A percentile compares a stretch with the other conserved stretches of the same genome.
Conservation (phyloP, 257 asterid species). For the Fraxinus anomala region DNA sequence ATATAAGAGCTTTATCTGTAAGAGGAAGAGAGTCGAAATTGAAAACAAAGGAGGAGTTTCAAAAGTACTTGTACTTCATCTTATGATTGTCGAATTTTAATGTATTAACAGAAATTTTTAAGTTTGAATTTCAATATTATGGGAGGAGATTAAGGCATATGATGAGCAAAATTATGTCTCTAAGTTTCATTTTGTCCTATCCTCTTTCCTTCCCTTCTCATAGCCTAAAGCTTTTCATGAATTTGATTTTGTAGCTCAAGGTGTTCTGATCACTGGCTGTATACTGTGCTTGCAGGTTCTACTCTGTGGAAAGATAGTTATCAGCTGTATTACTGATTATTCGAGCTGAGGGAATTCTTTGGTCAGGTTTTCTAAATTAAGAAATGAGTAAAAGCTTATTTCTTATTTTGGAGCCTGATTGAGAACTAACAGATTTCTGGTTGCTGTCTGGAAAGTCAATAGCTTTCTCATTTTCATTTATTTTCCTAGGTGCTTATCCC, state of each 20-base stretch:
- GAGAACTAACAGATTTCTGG: constrained; percentile 27
- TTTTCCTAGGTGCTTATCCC: constrained; percentile 15
- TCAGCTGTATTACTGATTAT: constrained; percentile 8
- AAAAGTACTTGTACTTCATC: neutral
- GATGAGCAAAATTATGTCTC: neutral
- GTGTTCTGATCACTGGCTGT: constrained; percentile 28
- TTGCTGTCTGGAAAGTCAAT: constrained; percentile 17
- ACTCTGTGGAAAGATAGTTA: constrained; percentile 15
- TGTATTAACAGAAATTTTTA: neutral
- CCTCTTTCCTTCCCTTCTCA: constrained; percentile 19
- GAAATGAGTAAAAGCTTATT: constrained; percentile 35
- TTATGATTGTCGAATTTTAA: neutral
- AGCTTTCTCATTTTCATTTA: constrained; percentile 5
- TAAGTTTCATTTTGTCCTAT: neutral
- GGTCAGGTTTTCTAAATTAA: constrained; percentile 24
- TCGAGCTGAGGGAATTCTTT: constrained; percentile 29
- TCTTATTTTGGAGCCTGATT: constrained; percentile 50
- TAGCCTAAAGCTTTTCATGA: constrained; percentile 8
- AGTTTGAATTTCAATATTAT: neutral
- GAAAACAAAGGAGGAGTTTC: neutral
- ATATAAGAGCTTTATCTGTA: neutral
- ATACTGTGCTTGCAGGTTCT: constrained; percentile 31
- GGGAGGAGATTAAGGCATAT: neutral
- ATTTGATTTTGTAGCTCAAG: constrained; percentile 3
- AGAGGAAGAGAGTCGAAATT: neutral